Evolutionary conservation across 2,329 filamentous ascomycete species (phyloP).

Genomic region (Penicillium sp.): DNA sequence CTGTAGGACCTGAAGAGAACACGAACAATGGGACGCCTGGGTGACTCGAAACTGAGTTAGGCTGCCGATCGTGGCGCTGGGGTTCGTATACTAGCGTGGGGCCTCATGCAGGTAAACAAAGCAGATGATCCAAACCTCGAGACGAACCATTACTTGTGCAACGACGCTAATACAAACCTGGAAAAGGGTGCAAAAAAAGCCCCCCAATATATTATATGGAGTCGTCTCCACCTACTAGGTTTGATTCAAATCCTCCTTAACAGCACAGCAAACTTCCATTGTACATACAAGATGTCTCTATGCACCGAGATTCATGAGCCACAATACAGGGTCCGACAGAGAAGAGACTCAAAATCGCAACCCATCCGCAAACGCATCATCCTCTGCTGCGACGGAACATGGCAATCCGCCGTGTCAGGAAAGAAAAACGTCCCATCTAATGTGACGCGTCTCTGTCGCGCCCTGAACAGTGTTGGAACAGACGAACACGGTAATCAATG

Average conservation of each 20-base stretch:
- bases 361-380: constrained; percentile 30
- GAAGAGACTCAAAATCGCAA: constrained; percentile 2
- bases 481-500: constrained; percentile 26
- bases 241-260: not conserved
- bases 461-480: constrained; percentile 25
- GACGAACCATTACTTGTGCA: not conserved
- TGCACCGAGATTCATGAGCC: not conserved
- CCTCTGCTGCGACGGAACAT: constrained; percentile 36
- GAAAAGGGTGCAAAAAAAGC: not conserved
- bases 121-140: not conserved
- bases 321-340: not conserved
- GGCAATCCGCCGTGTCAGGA: constrained; percentile 33
- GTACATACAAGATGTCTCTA: not conserved
- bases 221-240: not conserved
- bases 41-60: not conserved
- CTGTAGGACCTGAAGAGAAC: constrained; percentile 1
- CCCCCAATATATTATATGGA: not conserved
- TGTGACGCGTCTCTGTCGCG: constrained; percentile 33
- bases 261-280: not conserved
- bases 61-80: not conserved
- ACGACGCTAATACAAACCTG: too few relatives aligned
- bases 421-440: constrained; percentile 32
- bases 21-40: not conserved
- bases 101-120: not conserved
- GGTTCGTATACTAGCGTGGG: not conserved